Conservation (phyloP, 495 filamentous ascomycete species). For the Hyaloscypha hepaticicola region DNA sequence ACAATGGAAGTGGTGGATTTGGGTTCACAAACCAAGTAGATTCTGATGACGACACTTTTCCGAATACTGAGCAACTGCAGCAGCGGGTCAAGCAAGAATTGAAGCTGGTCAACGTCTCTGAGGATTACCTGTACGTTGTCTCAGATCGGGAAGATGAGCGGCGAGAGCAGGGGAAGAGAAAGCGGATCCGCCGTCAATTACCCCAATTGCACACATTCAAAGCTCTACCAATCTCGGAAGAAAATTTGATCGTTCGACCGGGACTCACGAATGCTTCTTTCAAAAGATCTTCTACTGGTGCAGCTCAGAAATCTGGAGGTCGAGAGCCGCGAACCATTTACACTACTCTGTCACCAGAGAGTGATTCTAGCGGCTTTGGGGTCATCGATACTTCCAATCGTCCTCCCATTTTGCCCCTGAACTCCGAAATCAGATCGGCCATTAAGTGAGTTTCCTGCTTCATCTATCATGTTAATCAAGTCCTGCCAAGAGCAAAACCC, state of each 20-base stretch:
- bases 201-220: neutral
- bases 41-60: neutral
- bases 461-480: too few relatives aligned
- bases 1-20: neutral
- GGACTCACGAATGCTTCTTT: neutral
- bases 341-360: neutral
- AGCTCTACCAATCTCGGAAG: neutral
- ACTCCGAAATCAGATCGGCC: neutral
- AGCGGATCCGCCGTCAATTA: neutral
- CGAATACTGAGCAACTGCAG: neutral
- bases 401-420: neutral
- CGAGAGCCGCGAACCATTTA: neutral
- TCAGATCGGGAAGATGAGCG: neutral
- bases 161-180: neutral
- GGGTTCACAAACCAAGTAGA: neutral
- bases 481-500: too few relatives aligned
- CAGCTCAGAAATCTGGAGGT: neutral
- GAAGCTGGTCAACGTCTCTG: neutral
- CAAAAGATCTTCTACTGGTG: neutral
- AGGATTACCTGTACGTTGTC: neutral
- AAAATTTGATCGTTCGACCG: neutral
- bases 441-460: neutral
- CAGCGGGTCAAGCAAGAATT: neutral
- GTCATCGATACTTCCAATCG: neutral
- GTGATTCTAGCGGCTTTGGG: neutral